These are phyloP conservation scores for Penicillium roqueforti DNA, from an alignment of 495 filamentous ascomycete species.

Conservation along the genomic window DNA sequence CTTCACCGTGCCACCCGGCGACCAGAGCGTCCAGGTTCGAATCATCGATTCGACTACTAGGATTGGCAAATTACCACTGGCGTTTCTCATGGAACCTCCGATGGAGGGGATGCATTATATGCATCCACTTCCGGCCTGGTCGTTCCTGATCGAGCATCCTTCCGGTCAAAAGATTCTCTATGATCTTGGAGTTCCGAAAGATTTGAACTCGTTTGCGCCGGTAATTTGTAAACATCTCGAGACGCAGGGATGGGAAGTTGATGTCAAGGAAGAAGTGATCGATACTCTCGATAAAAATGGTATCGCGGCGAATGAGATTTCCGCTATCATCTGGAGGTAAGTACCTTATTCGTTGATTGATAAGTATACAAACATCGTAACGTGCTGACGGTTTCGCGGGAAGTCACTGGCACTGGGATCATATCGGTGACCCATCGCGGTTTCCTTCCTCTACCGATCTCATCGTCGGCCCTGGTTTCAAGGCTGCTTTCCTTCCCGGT, in stretches of 20 bases:
- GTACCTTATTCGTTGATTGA: background rate
- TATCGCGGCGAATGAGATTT: conserved; percentile 42
- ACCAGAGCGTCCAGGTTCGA: conserved; percentile 32
- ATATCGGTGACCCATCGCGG: conserved; percentile 50
- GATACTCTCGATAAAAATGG: conserved; percentile 48
- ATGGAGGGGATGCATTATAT: conserved; percentile 42
- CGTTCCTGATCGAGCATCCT: conserved; percentile 53
- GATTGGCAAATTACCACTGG: conserved; percentile 27
- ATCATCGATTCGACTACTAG: conserved; percentile 51
- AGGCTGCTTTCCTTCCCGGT: conserved; percentile 41
- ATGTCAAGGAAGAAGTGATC: conserved; percentile 43
- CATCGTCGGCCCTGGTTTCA: conserved; percentile 56
- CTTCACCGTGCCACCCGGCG: conserved; percentile 10
- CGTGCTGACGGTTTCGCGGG: too few species aligned
- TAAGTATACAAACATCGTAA: background rate
- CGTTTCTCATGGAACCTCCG: conserved; percentile 37
- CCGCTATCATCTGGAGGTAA: conserved; percentile 53
- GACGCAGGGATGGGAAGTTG: too few species aligned
- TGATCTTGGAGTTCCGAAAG: conserved; percentile 55
- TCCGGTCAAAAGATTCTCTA: conserved; percentile 48
- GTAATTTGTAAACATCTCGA: conserved; percentile 20
- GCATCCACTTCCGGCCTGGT: conserved; percentile 38
- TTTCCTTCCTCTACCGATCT: conserved; percentile 50
- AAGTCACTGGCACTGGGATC: conserved; percentile 60
- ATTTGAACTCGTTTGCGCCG: conserved; percentile 43